Evolutionary conservation across 306 rosid species (phyloP).

Genomic region (Cucurbita pepo): DNA sequence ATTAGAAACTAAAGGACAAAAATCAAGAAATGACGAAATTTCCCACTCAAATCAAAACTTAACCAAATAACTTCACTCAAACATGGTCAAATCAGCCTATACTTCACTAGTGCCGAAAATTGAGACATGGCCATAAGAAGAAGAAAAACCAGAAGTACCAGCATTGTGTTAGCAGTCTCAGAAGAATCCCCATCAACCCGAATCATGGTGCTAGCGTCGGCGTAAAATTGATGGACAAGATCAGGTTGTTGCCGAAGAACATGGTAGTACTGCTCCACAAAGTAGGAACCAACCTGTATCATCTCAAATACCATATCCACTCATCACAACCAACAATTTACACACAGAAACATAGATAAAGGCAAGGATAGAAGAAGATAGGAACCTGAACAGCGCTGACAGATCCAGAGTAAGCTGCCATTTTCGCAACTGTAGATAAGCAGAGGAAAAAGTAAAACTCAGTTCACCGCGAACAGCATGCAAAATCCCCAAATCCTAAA

Average conservation of each 20-base stretch:
- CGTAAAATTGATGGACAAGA: slow-evolving; percentile 66
- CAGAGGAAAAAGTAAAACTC: background rate
- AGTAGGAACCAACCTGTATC: slow-evolving; percentile 80
- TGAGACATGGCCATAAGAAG: background rate
- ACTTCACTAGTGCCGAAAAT: background rate
- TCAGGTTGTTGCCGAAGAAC: slow-evolving; percentile 66
- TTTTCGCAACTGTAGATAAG: background rate
- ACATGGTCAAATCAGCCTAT: background rate
- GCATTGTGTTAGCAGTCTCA: slow-evolving; percentile 37
- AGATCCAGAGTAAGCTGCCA: slow-evolving; percentile 32
- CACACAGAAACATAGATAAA: background rate
- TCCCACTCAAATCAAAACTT: background rate
- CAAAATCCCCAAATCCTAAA: slow-evolving; percentile 13
- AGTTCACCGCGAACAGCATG: slow-evolving; percentile 14
- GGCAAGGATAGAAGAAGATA: background rate
- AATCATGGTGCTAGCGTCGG: slow-evolving; percentile 54
- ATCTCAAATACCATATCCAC: background rate
- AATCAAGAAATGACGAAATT: background rate
- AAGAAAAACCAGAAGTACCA: slow-evolving; percentile 20
- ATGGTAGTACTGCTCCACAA: slow-evolving; percentile 70
- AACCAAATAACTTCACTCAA: background rate
- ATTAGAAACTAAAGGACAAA: background rate
- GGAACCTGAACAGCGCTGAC: slow-evolving; percentile 64
- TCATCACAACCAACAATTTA: background rate
- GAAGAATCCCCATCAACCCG: slow-evolving; percentile 46